Percentiles rank a stretch among this genome's conserved stretches.
Conservation (phyloP, 371 early-diverging fungal species). For the Saksenaea oblongispora region DNA sequence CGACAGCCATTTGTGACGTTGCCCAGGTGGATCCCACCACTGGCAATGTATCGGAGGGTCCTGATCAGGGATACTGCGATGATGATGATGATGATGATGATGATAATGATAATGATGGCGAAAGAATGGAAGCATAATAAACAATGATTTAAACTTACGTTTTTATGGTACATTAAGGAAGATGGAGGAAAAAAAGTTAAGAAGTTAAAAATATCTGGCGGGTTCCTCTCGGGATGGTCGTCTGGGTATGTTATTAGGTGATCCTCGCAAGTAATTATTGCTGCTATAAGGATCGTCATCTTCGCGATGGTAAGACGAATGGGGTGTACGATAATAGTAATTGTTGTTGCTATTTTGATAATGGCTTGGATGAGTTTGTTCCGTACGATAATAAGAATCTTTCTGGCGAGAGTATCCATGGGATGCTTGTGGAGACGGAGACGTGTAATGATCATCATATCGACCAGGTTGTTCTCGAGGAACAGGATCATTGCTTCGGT, state of each 20-base stretch:
- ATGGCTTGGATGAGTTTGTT: neutral
- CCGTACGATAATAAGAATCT: neutral
- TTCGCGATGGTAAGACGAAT: neutral
- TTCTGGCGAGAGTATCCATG: neutral
- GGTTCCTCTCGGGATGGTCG: neutral
- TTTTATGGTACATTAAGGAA: neutral
- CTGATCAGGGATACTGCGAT: conserved; percentile 30
- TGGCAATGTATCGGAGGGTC: conserved; percentile 25
- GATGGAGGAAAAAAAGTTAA: neutral
- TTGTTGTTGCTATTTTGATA: neutral
- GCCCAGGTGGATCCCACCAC: conserved; percentile 35
- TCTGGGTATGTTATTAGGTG: neutral
- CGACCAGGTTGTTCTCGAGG: neutral
- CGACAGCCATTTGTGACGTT: conserved; percentile 33
- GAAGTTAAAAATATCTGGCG: neutral
- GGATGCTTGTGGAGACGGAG: neutral
- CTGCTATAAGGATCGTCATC: neutral
- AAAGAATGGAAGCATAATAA: neutral
- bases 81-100: conserved; percentile 1
- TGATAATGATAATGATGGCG: neutral
- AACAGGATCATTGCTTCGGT: neutral
- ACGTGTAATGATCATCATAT: neutral
- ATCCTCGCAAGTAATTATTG: neutral
- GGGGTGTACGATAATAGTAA: neutral
- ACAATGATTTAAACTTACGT: neutral